A percentile compares a stretch with the other conserved stretches of the same genome.
Evolutionary conservation across 306 rosid species (phyloP).

Genomic region (Myrica gale): DNA sequence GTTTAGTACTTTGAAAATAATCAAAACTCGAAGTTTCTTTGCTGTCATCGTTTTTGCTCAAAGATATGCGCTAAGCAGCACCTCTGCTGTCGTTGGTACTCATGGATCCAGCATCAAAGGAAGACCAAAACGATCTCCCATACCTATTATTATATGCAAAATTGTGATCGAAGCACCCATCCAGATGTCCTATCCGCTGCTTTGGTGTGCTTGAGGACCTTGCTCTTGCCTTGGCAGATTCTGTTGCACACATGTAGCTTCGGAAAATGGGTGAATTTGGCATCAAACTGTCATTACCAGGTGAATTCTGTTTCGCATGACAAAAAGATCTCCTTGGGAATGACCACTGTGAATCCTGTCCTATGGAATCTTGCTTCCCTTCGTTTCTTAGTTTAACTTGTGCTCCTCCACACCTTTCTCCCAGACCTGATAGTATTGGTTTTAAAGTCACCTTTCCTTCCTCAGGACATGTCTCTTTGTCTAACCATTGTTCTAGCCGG

Average conservation of each 20-base stretch:
- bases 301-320: constrained; percentile 36
- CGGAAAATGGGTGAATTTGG: constrained; percentile 55
- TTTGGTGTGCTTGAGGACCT: constrained; percentile 70
- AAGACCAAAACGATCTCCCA: constrained; percentile 31
- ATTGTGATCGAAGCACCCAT: constrained; percentile 31
- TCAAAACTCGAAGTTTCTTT: too few relatives aligned
- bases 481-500: constrained; percentile 44
- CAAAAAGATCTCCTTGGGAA: constrained; percentile 60
- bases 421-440: constrained; percentile 18
- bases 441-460: constrained; percentile 20
- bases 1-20: too few relatives aligned
- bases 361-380: constrained; percentile 32
- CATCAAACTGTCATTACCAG: constrained; percentile 36
- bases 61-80: neutral
- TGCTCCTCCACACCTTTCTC: constrained; percentile 28
- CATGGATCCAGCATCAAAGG: constrained; percentile 38
- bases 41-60: neutral
- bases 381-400: constrained; percentile 24
- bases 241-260: constrained; percentile 55
- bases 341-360: constrained; percentile 30
- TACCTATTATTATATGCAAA: constrained; percentile 22
- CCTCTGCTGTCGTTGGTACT: constrained; percentile 24
- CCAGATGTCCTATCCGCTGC: constrained; percentile 50
- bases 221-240: constrained; percentile 60
- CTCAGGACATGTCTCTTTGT: constrained; percentile 33